Base-by-base conservation (phyloP, 306 rosid genomes). In the Cucurbita ficifolia region DNA sequence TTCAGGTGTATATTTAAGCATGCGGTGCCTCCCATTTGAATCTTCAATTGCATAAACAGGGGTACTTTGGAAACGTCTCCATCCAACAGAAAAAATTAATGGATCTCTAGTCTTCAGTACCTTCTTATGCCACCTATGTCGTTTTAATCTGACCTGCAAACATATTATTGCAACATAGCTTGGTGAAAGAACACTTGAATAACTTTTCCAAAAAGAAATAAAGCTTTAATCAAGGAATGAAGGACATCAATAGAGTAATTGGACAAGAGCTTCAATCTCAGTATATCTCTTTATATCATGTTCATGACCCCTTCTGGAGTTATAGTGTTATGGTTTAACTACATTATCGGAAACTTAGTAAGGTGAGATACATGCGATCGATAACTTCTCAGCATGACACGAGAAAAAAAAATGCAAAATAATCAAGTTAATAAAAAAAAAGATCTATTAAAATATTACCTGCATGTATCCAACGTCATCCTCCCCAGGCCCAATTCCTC, bases 1-100 rank as follows among this genome's bases (percentile, higher is more conserved):
- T 79, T 91, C 96, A 14, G 96, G 99, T 58, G 97, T 91, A 80
- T 94, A 94, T 82, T 94, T 94, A 59, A 94, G 97, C 96, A 91
- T 90, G 2, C 95, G 95, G 68, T 84, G 86, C 84, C 96, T 91
- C 76, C 97, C 99, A 82, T 89, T 89, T 43, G 10, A 60, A 82
- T 91, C 99, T 79, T 94, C 97, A 74, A 81, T 89, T 72, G 95
- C 92, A 84, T 91, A 94, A 80, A 94, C 81, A 63, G 96, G 99
- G 51, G 84, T 84, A 62, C 96, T 94, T 81, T 94, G 99, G 82
- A 90, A 94, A 50, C 97, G 96, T 77, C 99, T 89, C 99, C 99
- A 94, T 78, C 99, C 96, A 77, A 86, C 79, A 74, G 99, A 94
- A 73, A 94, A 85, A 82, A 89, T 84, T 70, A 94, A 81, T 61